These are phyloP conservation scores for Huntiella moniliformis DNA, from an alignment of 2,329 filamentous ascomycete genomes.

Conservation along the genomic window DNA sequence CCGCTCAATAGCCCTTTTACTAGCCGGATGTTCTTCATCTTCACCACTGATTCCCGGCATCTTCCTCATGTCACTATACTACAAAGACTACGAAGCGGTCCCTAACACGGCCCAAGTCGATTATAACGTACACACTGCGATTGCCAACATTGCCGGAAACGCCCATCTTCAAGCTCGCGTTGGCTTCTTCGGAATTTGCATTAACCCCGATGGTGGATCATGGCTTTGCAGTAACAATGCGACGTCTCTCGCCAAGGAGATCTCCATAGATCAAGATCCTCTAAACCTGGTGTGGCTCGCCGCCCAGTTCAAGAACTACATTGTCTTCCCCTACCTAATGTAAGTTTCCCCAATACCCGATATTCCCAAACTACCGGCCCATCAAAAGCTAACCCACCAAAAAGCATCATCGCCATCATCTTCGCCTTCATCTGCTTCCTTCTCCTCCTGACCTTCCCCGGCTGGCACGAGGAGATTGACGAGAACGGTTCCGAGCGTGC, in stretches of 20 bases:
- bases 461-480: slow-evolving; percentile 73
- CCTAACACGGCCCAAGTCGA: slow-evolving; percentile 80
- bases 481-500: slow-evolving; percentile 66
- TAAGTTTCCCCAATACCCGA: slow-evolving; percentile 30
- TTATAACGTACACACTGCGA: slow-evolving; percentile 68
- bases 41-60: slow-evolving; percentile 89
- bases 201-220: slow-evolving; percentile 73
- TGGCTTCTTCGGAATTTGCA: slow-evolving; percentile 94
- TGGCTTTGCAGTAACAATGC: slow-evolving; percentile 97
- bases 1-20: slow-evolving; percentile 51
- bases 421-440: slow-evolving; percentile 93
- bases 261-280: slow-evolving; percentile 81
- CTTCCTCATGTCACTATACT: slow-evolving; percentile 97
- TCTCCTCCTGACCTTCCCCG: slow-evolving; percentile 86
- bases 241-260: slow-evolving; percentile 73
- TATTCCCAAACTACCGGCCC: neutral
- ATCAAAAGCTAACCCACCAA: neutral
- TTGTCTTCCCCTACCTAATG: slow-evolving; percentile 95
- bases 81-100: slow-evolving; percentile 63
- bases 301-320: slow-evolving; percentile 92
- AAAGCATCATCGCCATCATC: slow-evolving; percentile 87
- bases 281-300: slow-evolving; percentile 95
- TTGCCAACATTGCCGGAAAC: slow-evolving; percentile 72
- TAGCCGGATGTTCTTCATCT: slow-evolving; percentile 92
- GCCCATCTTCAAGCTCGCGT: slow-evolving; percentile 79